Evolutionary conservation across 2,329 filamentous ascomycete genomes (phyloP).

Genomic region (Xylaria sp.): DNA sequence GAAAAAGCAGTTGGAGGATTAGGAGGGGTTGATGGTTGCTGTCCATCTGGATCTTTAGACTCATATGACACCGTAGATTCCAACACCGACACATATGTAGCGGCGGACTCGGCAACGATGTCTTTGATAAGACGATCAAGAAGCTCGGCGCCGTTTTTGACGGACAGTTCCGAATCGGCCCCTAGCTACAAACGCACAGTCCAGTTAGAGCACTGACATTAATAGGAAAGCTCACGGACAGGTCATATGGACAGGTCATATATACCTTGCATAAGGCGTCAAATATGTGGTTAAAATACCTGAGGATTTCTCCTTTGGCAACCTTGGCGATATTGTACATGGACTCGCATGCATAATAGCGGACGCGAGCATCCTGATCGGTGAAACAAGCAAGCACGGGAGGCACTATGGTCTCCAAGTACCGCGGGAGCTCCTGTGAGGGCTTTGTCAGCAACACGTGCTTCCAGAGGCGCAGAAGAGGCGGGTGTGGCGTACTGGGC

Average conservation of each 20-base stretch:
- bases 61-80: constrained; percentile 63
- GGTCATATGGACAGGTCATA: background rate
- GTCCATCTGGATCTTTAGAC: constrained; percentile 54
- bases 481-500: constrained; percentile 71
- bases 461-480: constrained; percentile 13
- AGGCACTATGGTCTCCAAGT: constrained; percentile 92
- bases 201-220: constrained; percentile 9
- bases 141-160: constrained; percentile 97
- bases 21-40: constrained; percentile 52
- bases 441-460: constrained; percentile 36
- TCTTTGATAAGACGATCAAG: constrained; percentile 95
- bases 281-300: constrained; percentile 99
- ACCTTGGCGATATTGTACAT: constrained; percentile 99
- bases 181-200: constrained; percentile 71
- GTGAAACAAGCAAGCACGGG: constrained; percentile 97
- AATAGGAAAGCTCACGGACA: background rate
- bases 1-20: constrained; percentile 88
- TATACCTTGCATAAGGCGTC: constrained; percentile 93
- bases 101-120: constrained; percentile 93
- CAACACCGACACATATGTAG: constrained; percentile 91
- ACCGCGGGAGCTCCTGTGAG: constrained; percentile 83
- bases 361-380: constrained; percentile 95
- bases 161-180: constrained; percentile 93
- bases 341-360: constrained; percentile 98
- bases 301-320: constrained; percentile 94